Percentiles rank a stretch among this genome's conserved stretches.
Evolutionary conservation across 2,329 filamentous ascomycete genomes (phyloP).

Genomic region (Mycosphaerella sp.): DNA sequence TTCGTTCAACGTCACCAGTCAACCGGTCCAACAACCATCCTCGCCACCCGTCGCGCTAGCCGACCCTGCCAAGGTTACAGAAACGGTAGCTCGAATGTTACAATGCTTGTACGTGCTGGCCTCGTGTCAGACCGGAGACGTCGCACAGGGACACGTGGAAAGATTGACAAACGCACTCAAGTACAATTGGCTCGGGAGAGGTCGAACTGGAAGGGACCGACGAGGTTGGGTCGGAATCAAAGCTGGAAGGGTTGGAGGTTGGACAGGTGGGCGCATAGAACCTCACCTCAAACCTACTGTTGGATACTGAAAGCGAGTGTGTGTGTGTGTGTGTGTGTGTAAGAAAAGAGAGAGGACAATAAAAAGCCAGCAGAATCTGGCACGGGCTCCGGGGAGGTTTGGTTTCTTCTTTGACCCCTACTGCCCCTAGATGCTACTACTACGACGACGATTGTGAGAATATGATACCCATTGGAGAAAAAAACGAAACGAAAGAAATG

Average conservation of each 20-base stretch:
- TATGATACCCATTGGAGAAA: no score
- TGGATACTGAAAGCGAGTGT: no score
- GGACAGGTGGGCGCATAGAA: conserved; percentile 19
- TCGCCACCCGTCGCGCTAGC: conserved; percentile 19
- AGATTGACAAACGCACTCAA: conserved; percentile 82
- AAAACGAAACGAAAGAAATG: no score
- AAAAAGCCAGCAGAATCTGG: no score
- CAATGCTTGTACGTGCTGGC: conserved; percentile 92
- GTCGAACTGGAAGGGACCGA: conserved; percentile 79
- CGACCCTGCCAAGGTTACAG: conserved; percentile 66
- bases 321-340: no score
- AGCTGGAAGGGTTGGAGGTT: conserved; percentile 29
- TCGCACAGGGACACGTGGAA: conserved; percentile 70
- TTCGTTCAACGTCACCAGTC: conserved; percentile 21
- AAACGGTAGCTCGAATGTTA: conserved; percentile 90
- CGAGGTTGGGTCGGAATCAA: conserved; percentile 77
- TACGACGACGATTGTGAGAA: no score
- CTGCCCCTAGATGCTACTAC: no score
- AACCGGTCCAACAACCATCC: conserved; percentile 19
- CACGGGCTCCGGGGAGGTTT: no score
- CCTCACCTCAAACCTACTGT: not conserved
- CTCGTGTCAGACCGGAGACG: conserved; percentile 64
- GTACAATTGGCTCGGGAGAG: conserved; percentile 91
- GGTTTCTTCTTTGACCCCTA: no score
- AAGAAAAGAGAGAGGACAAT: no score